Base-by-base conservation (phyloP, 345 rosid species). In the Durio zibethinus region DNA sequence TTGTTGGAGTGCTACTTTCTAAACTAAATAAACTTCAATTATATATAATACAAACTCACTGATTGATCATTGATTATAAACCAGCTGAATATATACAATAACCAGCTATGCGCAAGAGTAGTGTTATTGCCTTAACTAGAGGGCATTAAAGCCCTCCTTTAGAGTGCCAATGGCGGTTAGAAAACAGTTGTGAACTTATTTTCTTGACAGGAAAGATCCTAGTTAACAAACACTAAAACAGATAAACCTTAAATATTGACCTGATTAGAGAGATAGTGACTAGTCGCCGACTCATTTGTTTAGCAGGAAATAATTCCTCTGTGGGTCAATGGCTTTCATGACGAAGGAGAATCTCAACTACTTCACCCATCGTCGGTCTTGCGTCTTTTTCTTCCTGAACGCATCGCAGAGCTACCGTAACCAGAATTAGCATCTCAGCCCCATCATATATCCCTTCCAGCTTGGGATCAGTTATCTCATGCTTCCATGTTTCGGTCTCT, bases 311-410 rank as follows among this genome's bases (percentile, higher is more conserved):
- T 16, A 16, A 4, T 48, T 16, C 21, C 12, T 1, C 6, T 18
- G 54, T 18, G 21, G 1, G n/a, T 40, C 31, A 57, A 25, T 57
- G 33, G 33, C 33, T 10, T 21, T 65, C 71, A 31, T 33, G 36
- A 11, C 31, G 71, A 27, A 21, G n/a, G 9, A 84, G 83, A 81
- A 74, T 82, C 74, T 82, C 80, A 18, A 82, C 67, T 2, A 67
- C 87, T 18, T 72, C 57, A 42, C 80, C 20, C 85, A 85, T 85
- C 21, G 80, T 63, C 2, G 83, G 87, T 15, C 87, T 77, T 25
- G 69, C 76, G 14, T 85, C 73, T n/a, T 45, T 80, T 9, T 67
- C 80, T 29, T 80, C 82, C 9, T 75, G 36, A 0, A 78, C 79
- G 48, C 87, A 85, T 47, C 62, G 53, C 18, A 82, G 38, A 20